Evolutionary conservation across 345 rosid genomes (phyloP).

Genomic region (Camelina hispida): DNA sequence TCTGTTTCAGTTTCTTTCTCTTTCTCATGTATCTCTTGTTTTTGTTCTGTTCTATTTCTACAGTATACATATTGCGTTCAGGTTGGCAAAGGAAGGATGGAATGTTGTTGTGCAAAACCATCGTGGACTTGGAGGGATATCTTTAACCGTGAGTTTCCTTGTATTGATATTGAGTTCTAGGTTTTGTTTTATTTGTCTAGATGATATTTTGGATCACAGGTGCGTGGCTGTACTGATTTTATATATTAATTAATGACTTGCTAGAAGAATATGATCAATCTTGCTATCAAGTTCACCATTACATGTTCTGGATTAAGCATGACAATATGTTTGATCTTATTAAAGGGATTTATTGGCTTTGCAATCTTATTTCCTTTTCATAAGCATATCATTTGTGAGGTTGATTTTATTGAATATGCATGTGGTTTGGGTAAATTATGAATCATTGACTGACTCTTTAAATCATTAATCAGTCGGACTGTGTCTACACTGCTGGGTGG

Average conservation of each 20-base stretch:
- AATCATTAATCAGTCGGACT: constrained; percentile 66
- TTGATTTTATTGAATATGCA: neutral
- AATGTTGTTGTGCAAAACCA: constrained; percentile 92
- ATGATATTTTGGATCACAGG: neutral
- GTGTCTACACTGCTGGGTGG: constrained; percentile 94
- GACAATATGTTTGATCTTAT: neutral
- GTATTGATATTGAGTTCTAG: neutral
- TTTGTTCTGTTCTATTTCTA: neutral
- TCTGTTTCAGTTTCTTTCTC: neutral
- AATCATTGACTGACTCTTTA: neutral
- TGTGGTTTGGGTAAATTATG: constrained; percentile 8
- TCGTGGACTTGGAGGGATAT: constrained; percentile 88
- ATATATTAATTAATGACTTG: neutral
- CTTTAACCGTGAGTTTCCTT: constrained; percentile 72
- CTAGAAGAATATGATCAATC: neutral
- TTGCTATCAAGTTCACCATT: neutral
- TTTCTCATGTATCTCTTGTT: neutral
- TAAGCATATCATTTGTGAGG: no score
- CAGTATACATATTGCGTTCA: constrained; percentile 79
- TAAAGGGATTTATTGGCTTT: neutral
- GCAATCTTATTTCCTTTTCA: neutral
- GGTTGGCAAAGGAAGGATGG: constrained; percentile 71
- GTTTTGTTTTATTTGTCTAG: neutral
- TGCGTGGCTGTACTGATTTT: neutral
- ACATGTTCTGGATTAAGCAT: constrained; percentile 7